Evolutionary conservation across 192 early-diverging fungal species (phyloP).

Genomic region (Phlyctochytrium planicorne): DNA sequence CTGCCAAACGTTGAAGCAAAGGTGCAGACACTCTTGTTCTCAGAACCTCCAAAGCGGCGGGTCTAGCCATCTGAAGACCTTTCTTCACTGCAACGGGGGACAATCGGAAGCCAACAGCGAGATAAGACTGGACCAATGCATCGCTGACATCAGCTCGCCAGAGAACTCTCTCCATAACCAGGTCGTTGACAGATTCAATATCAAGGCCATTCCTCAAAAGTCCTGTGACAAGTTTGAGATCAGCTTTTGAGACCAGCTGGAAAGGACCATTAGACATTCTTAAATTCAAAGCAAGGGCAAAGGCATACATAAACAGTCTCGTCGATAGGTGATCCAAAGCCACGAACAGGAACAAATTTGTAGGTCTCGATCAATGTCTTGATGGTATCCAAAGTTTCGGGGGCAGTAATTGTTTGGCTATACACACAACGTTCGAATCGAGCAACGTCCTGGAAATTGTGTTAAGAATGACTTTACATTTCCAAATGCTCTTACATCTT

Average conservation of each 20-base stretch:
- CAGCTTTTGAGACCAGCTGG: slow-evolving; percentile 39
- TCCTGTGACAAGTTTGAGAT: slow-evolving; percentile 29
- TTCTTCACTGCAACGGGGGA: slow-evolving; percentile 37
- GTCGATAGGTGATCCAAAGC: slow-evolving; percentile 39
- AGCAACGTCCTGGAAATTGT: slow-evolving; percentile 33
- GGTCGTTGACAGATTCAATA: slow-evolving; percentile 36
- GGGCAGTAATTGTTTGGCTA: slow-evolving; percentile 10
- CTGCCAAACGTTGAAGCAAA: slow-evolving; percentile 30
- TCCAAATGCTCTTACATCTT: slow-evolving; percentile 32
- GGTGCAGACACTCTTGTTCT: slow-evolving; percentile 11
- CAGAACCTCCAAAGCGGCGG: slow-evolving; percentile 34
- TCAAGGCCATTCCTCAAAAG: slow-evolving; percentile 40
- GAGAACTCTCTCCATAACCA: slow-evolving; percentile 45
- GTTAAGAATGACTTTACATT: neutral
- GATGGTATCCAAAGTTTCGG: slow-evolving; percentile 23
- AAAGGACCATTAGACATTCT: too few species aligned
- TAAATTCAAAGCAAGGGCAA: too few species aligned
- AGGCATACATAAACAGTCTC: slow-evolving; percentile 37
- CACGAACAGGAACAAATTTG: slow-evolving; percentile 38
- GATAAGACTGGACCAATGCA: slow-evolving; percentile 24
- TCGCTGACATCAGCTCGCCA: slow-evolving; percentile 42
- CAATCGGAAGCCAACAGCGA: slow-evolving; percentile 40
- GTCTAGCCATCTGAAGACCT: slow-evolving; percentile 40
- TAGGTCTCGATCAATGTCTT: slow-evolving; percentile 25
- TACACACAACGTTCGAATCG: slow-evolving; percentile 40